Evolutionary conservation across 805 yeast genomes (phyloP).

Genomic region (Pichia heedii): DNA sequence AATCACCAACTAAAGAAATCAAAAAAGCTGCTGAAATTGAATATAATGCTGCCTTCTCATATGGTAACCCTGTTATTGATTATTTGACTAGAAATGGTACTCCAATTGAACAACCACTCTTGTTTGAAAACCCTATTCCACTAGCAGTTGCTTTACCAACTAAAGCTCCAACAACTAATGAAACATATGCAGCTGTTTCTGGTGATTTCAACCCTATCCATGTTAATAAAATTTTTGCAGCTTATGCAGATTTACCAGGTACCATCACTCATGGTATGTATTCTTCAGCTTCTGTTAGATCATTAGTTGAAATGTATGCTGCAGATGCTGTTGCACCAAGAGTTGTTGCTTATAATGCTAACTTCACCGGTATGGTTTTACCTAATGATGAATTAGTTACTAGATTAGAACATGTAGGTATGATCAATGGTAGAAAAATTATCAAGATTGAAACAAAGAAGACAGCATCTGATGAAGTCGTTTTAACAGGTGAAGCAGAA

Average conservation of each 20-base stretch:
- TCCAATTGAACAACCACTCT: slow-evolving; percentile 87
- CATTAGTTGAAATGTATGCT: slow-evolving; percentile 96
- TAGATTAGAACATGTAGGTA: slow-evolving; percentile 89
- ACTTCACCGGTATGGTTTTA: slow-evolving; percentile 92
- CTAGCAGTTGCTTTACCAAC: slow-evolving; percentile 55
- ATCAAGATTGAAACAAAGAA: slow-evolving; percentile 85
- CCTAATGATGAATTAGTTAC: slow-evolving; percentile 90
- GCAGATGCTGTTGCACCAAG: slow-evolving; percentile 95
- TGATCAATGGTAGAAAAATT: slow-evolving; percentile 98
- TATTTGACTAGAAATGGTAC: slow-evolving; percentile 87
- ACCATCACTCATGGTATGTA: slow-evolving; percentile 99
- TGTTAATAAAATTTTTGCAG: slow-evolving; percentile 89
- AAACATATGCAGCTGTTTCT: slow-evolving; percentile 92
- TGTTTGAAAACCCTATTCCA: slow-evolving; percentile 85
- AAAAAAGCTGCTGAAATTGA: slow-evolving; percentile 74
- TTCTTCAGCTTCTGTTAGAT: slow-evolving; percentile 91
- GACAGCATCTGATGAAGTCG: slow-evolving; percentile 67
- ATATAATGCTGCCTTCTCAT: slow-evolving; percentile 86
- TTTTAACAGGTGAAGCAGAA: slow-evolving; percentile 92
- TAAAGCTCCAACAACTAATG: slow-evolving; percentile 92
- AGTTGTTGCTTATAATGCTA: slow-evolving; percentile 87
- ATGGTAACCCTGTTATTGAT: slow-evolving; percentile 96
- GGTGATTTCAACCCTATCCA: slow-evolving; percentile 99
- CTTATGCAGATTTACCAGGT: slow-evolving; percentile 90
- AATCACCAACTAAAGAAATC: slow-evolving; percentile 86